These are phyloP conservation scores for Sordariomycetes sp. DNA, from an alignment of 2,329 filamentous ascomycete genomes.

Conservation along the genomic window DNA sequence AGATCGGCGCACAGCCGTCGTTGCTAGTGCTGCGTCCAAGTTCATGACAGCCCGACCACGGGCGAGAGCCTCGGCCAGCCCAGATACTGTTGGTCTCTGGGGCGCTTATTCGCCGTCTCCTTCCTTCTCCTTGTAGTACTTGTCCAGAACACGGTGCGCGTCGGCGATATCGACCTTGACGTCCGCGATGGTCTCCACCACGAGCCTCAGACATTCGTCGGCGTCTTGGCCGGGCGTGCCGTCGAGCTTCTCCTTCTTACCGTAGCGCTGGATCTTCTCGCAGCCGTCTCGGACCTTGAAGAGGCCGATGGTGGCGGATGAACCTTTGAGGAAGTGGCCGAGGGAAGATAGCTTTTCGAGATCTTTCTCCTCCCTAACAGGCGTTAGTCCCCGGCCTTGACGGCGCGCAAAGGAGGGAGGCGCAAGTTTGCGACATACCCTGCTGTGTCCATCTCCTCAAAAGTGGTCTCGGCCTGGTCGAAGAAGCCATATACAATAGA, in stretches of 20 bases:
- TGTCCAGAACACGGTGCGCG: constrained; percentile 59
- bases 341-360: constrained; percentile 70
- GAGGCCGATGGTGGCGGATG: constrained; percentile 86
- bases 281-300: constrained; percentile 87
- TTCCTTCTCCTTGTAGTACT: constrained; percentile 44
- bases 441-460: constrained; percentile 70
- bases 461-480: constrained; percentile 80
- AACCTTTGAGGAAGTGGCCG: constrained; percentile 96
- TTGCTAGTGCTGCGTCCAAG: too few species aligned
- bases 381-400: neutral
- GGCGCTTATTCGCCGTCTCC: neutral
- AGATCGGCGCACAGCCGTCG: too few species aligned
- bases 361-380: constrained; percentile 54
- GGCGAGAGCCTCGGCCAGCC: too few species aligned
- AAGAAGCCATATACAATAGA: constrained; percentile 91
- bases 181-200: constrained; percentile 58
- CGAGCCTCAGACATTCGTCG: constrained; percentile 57
- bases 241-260: constrained; percentile 71
- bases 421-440: constrained; percentile 54
- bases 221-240: constrained; percentile 60
- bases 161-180: constrained; percentile 72
- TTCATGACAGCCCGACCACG: too few species aligned
- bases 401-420: neutral
- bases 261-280: constrained; percentile 93
- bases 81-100: too few species aligned